A percentile compares a stretch with the other conserved stretches of the same genome.
Evolutionary conservation across 2,329 filamentous ascomycete species (phyloP).

Genomic region (Pseudogymnoascus sp.): DNA sequence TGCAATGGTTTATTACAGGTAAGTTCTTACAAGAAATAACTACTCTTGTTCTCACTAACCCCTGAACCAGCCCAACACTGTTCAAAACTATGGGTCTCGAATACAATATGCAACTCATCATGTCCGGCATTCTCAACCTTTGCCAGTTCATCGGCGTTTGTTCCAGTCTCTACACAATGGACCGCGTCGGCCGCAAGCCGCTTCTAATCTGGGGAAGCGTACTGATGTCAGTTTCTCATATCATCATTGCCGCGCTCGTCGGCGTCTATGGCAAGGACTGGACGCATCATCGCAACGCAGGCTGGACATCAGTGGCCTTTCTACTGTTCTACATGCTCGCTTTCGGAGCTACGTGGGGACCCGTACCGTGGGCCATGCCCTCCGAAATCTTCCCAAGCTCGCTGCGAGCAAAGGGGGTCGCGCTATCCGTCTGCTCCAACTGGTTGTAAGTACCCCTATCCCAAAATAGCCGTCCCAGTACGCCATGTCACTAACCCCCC

Average conservation of each 20-base stretch:
- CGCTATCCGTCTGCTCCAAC: constrained; percentile 55
- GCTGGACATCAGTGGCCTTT: constrained; percentile 49
- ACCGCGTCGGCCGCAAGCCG: constrained; percentile 39
- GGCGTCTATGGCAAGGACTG: constrained; percentile 45
- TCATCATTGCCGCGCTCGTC: constrained; percentile 47
- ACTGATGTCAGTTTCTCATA: constrained; percentile 40
- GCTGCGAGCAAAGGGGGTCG: constrained; percentile 58
- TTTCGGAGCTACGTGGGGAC: constrained; percentile 38
- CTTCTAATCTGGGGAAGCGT: constrained; percentile 39
- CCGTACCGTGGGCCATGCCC: constrained; percentile 33
- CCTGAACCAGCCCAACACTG: constrained; percentile 38
- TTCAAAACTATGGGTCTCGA: constrained; percentile 44
- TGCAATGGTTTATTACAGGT: constrained; percentile 55
- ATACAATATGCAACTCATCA: constrained; percentile 41
- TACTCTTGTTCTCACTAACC: not conserved
- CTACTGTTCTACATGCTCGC: constrained; percentile 55
- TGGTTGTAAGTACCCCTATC: constrained; percentile 39
- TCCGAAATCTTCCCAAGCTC: constrained; percentile 58
- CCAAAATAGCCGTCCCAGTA: not conserved
- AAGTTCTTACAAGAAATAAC: not conserved
- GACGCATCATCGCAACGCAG: constrained; percentile 42
- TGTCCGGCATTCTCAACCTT: constrained; percentile 48
- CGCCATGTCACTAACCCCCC: not conserved
- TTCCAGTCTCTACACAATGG: constrained; percentile 42
- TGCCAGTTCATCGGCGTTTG: constrained; percentile 40